Conservation (phyloP, 2,329 filamentous ascomycete species). For the Hymenoscyphus fraxineus region DNA sequence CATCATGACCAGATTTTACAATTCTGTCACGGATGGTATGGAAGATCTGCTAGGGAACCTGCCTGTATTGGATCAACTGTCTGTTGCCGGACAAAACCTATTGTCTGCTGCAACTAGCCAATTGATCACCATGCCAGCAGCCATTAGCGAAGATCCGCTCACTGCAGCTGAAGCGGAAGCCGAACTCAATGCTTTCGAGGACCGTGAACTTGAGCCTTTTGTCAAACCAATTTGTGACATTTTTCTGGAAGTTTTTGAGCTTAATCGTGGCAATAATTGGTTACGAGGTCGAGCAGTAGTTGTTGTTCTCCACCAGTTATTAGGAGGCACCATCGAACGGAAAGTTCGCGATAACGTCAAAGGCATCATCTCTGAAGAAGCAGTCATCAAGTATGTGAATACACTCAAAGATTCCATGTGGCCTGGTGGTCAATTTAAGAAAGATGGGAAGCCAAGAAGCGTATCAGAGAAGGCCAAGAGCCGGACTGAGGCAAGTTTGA, state of each 20-base stretch:
- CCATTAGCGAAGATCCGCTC: conserved; percentile 47
- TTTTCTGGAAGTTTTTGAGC: conserved; percentile 91
- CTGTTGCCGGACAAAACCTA: conserved; percentile 85
- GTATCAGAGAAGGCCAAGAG: conserved; percentile 72
- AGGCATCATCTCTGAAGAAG: conserved; percentile 71
- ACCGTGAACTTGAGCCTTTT: conserved; percentile 85
- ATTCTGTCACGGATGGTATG: conserved; percentile 95
- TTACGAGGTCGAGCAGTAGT: conserved; percentile 91
- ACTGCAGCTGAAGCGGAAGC: conserved; percentile 78
- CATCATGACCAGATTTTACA: conserved; percentile 91
- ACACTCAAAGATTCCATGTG: conserved; percentile 75
- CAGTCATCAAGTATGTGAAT: conserved; percentile 70
- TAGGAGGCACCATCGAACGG: conserved; percentile 92
- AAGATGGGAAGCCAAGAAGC: conserved; percentile 54
- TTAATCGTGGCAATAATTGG: conserved; percentile 96
- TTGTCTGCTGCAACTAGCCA: conserved; percentile 71
- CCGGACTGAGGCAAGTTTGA: conserved; percentile 79
- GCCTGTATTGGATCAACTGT: conserved; percentile 90
- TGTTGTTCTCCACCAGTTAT: conserved; percentile 89
- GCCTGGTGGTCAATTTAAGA: conserved; percentile 62
- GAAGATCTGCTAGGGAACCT: conserved; percentile 97
- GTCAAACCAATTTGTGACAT: conserved; percentile 98
- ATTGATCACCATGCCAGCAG: conserved; percentile 53
- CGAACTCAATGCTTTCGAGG: conserved; percentile 88
- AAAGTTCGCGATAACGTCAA: conserved; percentile 86